Conservation (phyloP, 768 basidiomycete genomes). For the Asterophora parasitica region DNA sequence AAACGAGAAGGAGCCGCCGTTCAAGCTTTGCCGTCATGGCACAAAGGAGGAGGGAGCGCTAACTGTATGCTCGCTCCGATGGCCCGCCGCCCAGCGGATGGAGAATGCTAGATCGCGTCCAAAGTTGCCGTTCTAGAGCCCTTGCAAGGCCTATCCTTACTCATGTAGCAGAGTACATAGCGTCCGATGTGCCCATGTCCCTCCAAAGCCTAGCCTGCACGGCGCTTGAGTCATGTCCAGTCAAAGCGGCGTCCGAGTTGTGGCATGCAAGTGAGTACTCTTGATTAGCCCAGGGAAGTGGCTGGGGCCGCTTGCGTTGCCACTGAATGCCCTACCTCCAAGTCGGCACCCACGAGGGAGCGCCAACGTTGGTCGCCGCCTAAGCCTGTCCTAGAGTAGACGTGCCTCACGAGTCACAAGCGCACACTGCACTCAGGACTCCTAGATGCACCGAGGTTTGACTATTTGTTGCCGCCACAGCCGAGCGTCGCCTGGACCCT, state of each 20-base stretch:
- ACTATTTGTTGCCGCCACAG: too few species aligned
- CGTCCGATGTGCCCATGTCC: neutral
- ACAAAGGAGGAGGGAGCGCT: neutral
- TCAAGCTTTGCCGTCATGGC: too few species aligned
- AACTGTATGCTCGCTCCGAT: neutral
- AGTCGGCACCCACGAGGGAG: constrained; percentile 2
- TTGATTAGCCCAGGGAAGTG: neutral
- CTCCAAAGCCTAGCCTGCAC: neutral
- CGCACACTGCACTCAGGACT: neutral
- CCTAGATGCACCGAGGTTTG: too few species aligned
- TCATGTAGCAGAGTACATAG: neutral
- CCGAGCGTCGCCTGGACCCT: too few species aligned
- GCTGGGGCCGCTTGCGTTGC: neutral
- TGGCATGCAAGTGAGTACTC: constrained; percentile 2
- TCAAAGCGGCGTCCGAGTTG: constrained; percentile 1
- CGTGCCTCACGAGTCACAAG: neutral
- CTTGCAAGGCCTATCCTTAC: too few species aligned
- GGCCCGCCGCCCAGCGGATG: neutral
- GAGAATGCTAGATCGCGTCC: neutral
- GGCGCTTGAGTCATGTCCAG: neutral
- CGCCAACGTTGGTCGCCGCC: neutral
- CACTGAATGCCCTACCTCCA: neutral
- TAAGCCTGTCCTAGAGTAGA: neutral
- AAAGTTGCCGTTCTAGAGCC: too few species aligned
- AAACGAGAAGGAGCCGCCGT: too few species aligned